Evolutionary conservation across 768 basidiomycete species (phyloP).

Genomic region (Agrocybe chaxingu): DNA sequence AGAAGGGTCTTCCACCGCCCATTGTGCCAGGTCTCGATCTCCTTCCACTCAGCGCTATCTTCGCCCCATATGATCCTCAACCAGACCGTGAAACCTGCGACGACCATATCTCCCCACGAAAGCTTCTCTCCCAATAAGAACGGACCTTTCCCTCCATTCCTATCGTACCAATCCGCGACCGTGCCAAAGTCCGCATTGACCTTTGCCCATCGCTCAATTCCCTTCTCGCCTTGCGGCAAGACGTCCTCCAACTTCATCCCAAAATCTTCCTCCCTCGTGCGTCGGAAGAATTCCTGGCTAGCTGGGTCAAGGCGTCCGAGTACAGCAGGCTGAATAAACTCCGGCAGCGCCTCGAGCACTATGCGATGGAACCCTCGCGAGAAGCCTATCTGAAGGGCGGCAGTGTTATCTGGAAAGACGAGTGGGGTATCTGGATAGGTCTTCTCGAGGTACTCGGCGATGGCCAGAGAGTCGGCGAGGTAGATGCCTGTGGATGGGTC

Average conservation of each 20-base stretch:
- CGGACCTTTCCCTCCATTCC: conserved; percentile 19
- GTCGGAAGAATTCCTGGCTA: conserved; percentile 25
- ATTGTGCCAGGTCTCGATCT: conserved; percentile 11
- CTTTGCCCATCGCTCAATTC: conserved; percentile 28
- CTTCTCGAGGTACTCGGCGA: too few species aligned
- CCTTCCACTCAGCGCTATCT: conserved; percentile 13
- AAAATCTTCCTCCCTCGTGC: conserved; percentile 25
- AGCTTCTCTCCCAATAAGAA: conserved; percentile 31
- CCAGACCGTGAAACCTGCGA: conserved; percentile 22
- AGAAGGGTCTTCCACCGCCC: conserved; percentile 14
- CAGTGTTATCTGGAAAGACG: too few species aligned
- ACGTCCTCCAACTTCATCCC: conserved; percentile 31
- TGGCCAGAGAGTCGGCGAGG: too few species aligned
- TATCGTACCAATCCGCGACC: conserved; percentile 20
- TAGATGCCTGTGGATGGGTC: too few species aligned
- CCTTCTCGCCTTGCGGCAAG: conserved; percentile 22
- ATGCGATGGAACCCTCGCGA: too few species aligned
- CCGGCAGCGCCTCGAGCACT: neutral
- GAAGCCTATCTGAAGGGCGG: too few species aligned
- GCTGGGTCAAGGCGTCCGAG: conserved; percentile 2
- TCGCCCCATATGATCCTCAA: conserved; percentile 8
- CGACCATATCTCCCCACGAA: conserved; percentile 36
- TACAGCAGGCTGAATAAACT: conserved; percentile 6
- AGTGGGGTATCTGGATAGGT: too few species aligned
- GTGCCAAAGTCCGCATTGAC: conserved; percentile 24